Percentiles rank a stretch among this genome's conserved stretches.
phyloP scores from a whole-genome alignment of 768 basidiomycete genomes.

The Naganishia vaughanmartiniae region DNA sequence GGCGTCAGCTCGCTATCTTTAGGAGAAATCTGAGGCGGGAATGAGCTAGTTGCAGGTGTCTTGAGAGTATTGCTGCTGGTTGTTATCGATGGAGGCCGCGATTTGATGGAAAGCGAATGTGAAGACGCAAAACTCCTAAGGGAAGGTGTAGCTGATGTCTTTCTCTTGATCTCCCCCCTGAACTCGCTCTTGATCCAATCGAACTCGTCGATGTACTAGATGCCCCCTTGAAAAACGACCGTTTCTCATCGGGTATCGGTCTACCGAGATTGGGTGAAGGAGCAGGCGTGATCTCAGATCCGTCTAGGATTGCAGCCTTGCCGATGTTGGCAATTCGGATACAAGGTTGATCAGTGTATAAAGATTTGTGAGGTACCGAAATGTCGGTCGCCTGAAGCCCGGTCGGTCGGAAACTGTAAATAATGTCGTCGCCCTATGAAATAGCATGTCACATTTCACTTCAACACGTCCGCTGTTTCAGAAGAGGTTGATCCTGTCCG shows the following conservation, averaged over 20 bases:
- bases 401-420: conserved; percentile 6
- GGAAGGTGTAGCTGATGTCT: not conserved
- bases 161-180: conserved; percentile 7
- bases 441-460: not conserved
- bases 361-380: conserved; percentile 12
- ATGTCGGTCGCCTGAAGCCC: conserved; percentile 10
- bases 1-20: not conserved
- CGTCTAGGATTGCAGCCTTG: not conserved
- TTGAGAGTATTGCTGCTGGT: not conserved
- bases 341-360: conserved; percentile 5
- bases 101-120: conserved; percentile 2
- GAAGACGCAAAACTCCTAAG: conserved; percentile 18
- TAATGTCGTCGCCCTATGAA: conserved; percentile 1
- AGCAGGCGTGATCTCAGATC: not conserved
- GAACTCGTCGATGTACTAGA: not conserved
- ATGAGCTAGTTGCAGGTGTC: conserved; percentile 10
- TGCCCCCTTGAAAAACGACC: not conserved
- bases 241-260: not conserved
- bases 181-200: not conserved
- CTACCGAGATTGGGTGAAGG: not conserved
- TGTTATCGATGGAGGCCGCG: not conserved
- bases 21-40: conserved; percentile 6
- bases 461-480: not conserved
- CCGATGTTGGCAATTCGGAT: conserved; percentile 14
- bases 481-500: not conserved